Conservation (phyloP, 805 yeast species). For the Saccharomycopsis selenospora region DNA sequence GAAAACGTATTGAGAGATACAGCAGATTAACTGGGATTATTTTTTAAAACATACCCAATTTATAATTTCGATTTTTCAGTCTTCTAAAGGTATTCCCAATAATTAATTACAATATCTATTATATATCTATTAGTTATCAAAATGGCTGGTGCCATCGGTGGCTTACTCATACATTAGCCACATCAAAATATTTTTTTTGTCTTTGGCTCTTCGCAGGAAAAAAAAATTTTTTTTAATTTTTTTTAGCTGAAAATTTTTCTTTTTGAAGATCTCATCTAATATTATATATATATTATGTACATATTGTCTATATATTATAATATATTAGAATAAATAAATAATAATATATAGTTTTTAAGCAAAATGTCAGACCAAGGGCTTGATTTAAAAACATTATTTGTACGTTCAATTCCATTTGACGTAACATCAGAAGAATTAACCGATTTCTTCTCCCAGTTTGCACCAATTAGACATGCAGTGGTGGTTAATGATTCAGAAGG, state of each 20-base stretch:
- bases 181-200: not conserved
- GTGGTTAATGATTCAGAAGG: slow-evolving; percentile 73
- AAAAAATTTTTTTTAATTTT: not conserved
- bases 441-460: slow-evolving; percentile 82
- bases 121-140: not conserved
- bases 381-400: slow-evolving; percentile 61
- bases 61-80: no score
- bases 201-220: not conserved
- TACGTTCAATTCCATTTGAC: slow-evolving; percentile 72
- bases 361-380: slow-evolving; percentile 28
- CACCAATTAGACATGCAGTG: slow-evolving; percentile 93
- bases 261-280: not conserved
- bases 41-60: no score
- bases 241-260: not conserved
- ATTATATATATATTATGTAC: no score
- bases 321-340: no score
- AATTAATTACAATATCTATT: no score
- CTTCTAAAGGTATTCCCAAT: no score
- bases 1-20: no score
- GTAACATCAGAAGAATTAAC: slow-evolving; percentile 78
- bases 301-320: no score
- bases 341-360: no score
- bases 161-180: not conserved
- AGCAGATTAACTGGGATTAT: no score
- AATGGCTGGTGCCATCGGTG: not conserved